Conservation (phyloP, 164 flowering plant species). For the Magnolia changhungtana region DNA sequence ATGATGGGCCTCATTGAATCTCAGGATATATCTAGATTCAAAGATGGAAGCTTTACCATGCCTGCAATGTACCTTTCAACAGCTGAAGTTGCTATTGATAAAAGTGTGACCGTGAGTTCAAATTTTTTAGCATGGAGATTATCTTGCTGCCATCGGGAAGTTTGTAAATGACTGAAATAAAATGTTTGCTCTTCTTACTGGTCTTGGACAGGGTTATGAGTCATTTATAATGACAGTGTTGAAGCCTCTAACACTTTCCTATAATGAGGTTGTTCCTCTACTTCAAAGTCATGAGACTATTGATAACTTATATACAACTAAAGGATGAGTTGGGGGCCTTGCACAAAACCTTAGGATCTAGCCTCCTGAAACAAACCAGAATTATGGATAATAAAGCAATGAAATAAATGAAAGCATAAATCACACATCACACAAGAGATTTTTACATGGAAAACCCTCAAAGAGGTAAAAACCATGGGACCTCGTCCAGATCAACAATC, state of each 20-base stretch:
- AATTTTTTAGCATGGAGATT: neutral
- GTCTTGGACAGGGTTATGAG: neutral
- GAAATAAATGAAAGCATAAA: too few species aligned
- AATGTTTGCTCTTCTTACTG: neutral
- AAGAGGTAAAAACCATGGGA: too few species aligned
- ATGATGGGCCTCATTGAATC: conserved; percentile 3
- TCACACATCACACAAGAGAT: too few species aligned
- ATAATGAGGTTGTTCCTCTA: neutral
- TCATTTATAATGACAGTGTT: neutral
- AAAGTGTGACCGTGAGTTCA: neutral
- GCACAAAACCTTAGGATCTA: too few species aligned
- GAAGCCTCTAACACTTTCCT: neutral
- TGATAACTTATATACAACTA: neutral
- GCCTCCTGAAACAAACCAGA: too few species aligned
- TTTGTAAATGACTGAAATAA: neutral
- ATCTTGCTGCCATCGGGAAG: neutral
- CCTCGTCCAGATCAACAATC: too few species aligned
- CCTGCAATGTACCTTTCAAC: neutral
- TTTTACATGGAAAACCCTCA: too few species aligned
- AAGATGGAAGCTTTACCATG: neutral
- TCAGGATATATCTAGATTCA: neutral
- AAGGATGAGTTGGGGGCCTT: too few species aligned
- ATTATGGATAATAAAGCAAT: too few species aligned
- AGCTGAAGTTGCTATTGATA: neutral
- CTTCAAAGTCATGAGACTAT: neutral